Conservation (phyloP, 345 rosid genomes). For the Heritiera littoralis region DNA sequence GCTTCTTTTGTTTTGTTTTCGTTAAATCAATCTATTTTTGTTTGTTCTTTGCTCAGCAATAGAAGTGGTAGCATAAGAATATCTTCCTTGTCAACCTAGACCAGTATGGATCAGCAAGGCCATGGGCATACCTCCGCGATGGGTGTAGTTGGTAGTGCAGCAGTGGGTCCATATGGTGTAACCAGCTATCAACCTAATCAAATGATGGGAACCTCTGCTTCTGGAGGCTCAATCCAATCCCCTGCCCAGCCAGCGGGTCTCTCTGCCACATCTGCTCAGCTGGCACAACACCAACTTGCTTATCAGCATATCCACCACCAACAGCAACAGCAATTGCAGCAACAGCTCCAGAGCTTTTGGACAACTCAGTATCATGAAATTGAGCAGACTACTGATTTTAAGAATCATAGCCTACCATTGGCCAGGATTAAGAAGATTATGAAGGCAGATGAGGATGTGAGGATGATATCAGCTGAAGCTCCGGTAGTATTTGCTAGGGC, state of each 20-base stretch:
- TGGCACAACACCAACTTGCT: constrained; percentile 67
- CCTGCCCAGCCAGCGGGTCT: constrained; percentile 45
- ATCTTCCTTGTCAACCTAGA: not conserved
- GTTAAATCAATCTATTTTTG: not conserved
- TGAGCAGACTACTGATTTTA: constrained; percentile 77
- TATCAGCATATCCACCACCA: constrained; percentile 91
- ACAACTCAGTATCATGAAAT: constrained; percentile 78
- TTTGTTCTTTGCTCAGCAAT: not conserved
- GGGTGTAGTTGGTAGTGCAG: constrained; percentile 43
- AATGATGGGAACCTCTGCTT: constrained; percentile 46
- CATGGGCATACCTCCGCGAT: constrained; percentile 62
- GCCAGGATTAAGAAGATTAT: constrained; percentile 98
- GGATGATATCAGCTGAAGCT: constrained; percentile 98
- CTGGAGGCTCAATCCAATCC: constrained; percentile 44
- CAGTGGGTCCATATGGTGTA: constrained; percentile 50
- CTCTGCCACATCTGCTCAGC: constrained; percentile 36
- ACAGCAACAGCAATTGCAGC: constrained; percentile 89
- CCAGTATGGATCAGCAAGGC: constrained; percentile 73
- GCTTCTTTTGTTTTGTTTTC: not conserved
- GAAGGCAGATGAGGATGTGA: constrained; percentile 98
- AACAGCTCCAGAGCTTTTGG: constrained; percentile 90
- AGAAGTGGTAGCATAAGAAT: not conserved
- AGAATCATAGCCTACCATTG: constrained; percentile 88
- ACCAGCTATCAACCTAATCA: constrained; percentile 59
- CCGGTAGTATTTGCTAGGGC: constrained; percentile 96